Evolutionary conservation across 305 asterid genomes (phyloP).

Genomic region (Fraxinus nigra): DNA sequence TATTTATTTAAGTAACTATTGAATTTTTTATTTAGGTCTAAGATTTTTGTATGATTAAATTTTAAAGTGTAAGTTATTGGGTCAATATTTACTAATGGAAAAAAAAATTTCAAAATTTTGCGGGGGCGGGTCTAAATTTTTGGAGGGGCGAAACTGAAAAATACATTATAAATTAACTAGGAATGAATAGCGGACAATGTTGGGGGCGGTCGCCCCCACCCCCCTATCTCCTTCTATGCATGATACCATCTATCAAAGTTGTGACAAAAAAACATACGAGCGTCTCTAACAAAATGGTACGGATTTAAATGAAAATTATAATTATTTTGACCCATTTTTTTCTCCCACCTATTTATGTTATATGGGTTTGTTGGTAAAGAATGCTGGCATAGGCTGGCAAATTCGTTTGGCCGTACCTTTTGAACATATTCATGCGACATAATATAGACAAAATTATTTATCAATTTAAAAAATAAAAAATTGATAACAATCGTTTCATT

Average conservation of each 20-base stretch:
- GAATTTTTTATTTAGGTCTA: no score
- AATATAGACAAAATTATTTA: background rate
- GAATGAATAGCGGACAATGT: no score
- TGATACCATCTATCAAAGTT: background rate
- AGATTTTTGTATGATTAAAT: no score
- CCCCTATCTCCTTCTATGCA: no score
- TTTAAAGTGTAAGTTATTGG: no score
- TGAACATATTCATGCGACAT: background rate
- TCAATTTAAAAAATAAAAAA: background rate
- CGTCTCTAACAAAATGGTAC: constrained; percentile 3
- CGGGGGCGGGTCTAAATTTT: no score
- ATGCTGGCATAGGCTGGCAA: constrained; percentile 1
- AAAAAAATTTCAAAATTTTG: no score
- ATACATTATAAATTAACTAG: no score
- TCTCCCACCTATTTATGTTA: background rate
- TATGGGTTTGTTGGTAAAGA: background rate
- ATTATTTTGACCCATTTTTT: background rate
- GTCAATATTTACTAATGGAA: no score
- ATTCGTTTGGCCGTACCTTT: background rate
- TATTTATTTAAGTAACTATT: no score
- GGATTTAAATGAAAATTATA: background rate
- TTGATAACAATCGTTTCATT: background rate
- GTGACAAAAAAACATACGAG: background rate
- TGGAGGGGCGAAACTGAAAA: no score
- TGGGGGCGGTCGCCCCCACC: no score